Conservation (phyloP, 331 rosid species). For the Telfairia occidentalis region DNA sequence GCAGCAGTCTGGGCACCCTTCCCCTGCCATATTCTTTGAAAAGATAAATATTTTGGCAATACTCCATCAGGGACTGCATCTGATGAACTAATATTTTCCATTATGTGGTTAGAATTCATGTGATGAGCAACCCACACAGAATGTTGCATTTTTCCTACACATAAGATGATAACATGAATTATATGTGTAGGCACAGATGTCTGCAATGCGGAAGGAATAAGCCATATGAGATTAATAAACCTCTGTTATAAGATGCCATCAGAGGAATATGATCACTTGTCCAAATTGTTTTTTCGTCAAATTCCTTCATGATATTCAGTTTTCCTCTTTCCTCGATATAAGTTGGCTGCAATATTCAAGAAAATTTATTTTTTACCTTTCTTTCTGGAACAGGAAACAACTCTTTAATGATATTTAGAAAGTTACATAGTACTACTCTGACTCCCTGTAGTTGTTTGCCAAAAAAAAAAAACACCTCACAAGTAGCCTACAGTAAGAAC, state of each 20-base stretch:
- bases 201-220: constrained; percentile 14
- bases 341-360: constrained; percentile 34
- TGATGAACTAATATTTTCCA: constrained; percentile 28
- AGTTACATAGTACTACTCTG: not conserved
- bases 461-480: not conserved
- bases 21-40: constrained; percentile 95
- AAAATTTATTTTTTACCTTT: not conserved
- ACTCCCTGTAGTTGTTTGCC: not conserved
- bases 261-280: constrained; percentile 83
- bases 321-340: constrained; percentile 87
- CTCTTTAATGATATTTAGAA: not conserved
- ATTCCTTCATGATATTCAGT: constrained; percentile 72
- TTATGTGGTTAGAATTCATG: constrained; percentile 42
- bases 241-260: constrained; percentile 90
- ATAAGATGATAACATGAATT: constrained; percentile 21
- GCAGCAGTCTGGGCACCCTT: constrained; percentile 83
- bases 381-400: not conserved
- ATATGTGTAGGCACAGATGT: not conserved
- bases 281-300: constrained; percentile 95
- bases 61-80: constrained; percentile 58
- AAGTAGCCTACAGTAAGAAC: not conserved
- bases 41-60: constrained; percentile 44
- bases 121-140: constrained; percentile 85
- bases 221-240: constrained; percentile 22
- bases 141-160: constrained; percentile 93